Conservation (phyloP, 2,329 filamentous ascomycete genomes). For the Furcasterigmium sp. region DNA sequence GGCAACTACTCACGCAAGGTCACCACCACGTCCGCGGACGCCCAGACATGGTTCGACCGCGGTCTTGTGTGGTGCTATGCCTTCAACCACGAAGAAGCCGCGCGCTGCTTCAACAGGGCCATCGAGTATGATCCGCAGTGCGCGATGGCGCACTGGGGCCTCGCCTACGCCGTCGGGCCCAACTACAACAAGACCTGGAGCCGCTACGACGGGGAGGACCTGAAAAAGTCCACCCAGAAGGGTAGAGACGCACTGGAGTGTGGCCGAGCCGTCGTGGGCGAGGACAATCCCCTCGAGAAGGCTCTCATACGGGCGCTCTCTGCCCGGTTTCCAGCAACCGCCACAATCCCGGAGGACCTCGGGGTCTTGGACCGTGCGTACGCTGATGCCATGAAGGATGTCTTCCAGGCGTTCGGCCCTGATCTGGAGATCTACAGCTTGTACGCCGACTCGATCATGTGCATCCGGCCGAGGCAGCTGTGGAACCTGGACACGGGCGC, state of each 20-base stretch:
- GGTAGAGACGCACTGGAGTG: conserved; percentile 39
- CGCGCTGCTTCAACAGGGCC: conserved; percentile 58
- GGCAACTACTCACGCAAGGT: conserved; percentile 51
- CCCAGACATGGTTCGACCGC: conserved; percentile 65
- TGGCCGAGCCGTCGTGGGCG: conserved; percentile 31
- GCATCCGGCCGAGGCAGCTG: conserved; percentile 39
- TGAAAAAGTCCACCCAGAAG: conserved; percentile 41
- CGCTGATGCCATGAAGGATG: conserved; percentile 33
- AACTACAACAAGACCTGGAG: conserved; percentile 78
- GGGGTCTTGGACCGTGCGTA: conserved; percentile 43
- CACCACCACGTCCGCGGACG: conserved; percentile 43
- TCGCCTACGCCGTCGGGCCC: conserved; percentile 67
- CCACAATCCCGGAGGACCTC: conserved; percentile 22
- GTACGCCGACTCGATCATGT: conserved; percentile 40
- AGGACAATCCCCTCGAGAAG: conserved; percentile 46
- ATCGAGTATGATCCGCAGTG: conserved; percentile 47
- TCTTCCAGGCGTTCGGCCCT: conserved; percentile 27
- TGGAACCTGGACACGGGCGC: conserved; percentile 32
- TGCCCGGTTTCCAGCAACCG: conserved; percentile 53
- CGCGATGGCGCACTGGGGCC: conserved; percentile 63
- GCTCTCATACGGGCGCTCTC: conserved; percentile 60
- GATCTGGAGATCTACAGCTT: conserved; percentile 32
- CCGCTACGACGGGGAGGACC: conserved; percentile 59
- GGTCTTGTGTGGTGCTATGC: conserved; percentile 69
- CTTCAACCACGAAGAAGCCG: conserved; percentile 72